phyloP scores from a whole-genome alignment of 345 rosid species.

The Bruguiera parviflora region DNA sequence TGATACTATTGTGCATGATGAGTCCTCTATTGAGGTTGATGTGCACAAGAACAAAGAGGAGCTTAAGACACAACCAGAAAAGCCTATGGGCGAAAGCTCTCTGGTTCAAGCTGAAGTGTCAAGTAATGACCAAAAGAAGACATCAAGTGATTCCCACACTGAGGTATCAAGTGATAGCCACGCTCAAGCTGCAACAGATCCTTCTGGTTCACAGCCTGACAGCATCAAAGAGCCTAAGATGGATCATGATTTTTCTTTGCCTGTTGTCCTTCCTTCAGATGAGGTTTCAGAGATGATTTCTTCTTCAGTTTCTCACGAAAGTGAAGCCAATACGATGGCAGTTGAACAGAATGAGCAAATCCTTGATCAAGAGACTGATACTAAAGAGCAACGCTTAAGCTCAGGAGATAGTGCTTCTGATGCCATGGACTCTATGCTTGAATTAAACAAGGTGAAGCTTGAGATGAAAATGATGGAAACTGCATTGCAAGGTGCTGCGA shows the following conservation, averaged over 20 bases:
- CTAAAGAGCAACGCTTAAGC: slow-evolving; percentile 40
- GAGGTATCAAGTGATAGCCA: slow-evolving; percentile 15
- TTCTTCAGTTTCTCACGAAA: slow-evolving; percentile 36
- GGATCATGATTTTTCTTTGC: slow-evolving; percentile 34
- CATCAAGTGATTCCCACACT: not conserved
- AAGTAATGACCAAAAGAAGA: slow-evolving; percentile 21
- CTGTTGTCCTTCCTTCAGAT: slow-evolving; percentile 37
- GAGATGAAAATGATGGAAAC: slow-evolving; percentile 95
- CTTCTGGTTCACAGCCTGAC: slow-evolving; percentile 34
- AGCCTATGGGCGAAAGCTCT: slow-evolving; percentile 33
- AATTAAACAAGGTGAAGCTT: slow-evolving; percentile 73
- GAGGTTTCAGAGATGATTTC: slow-evolving; percentile 43
- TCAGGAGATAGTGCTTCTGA: slow-evolving; percentile 41
- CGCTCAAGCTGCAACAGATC: slow-evolving; percentile 15
- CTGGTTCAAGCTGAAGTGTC: slow-evolving; percentile 36
- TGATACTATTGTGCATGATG: slow-evolving; percentile 27
- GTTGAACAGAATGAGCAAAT: slow-evolving; percentile 38
- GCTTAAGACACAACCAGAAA: slow-evolving; percentile 33
- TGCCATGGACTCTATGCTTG: slow-evolving; percentile 40
- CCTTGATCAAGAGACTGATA: slow-evolving; percentile 35
- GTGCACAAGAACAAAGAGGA: slow-evolving; percentile 34
- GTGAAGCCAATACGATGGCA: slow-evolving; percentile 12
- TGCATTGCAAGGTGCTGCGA: slow-evolving; percentile 98
- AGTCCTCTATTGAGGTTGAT: slow-evolving; percentile 32
- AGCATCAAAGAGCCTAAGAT: slow-evolving; percentile 31